These are phyloP conservation scores for Ogataea saltuana DNA, from an alignment of 805 yeast species.

Conservation along the genomic window DNA sequence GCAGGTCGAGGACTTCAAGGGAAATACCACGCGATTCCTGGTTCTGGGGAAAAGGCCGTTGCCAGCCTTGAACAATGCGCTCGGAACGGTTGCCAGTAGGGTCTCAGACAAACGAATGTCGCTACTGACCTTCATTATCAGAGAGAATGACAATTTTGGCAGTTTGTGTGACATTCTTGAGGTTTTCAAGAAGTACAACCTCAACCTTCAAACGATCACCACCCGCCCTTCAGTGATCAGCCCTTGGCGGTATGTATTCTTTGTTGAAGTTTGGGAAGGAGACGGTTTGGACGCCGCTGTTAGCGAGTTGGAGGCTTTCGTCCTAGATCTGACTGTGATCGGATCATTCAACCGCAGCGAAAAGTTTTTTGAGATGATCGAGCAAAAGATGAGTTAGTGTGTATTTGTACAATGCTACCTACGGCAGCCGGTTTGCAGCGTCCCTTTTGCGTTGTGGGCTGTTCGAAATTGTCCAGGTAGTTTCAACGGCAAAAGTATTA, in stretches of 20 bases:
- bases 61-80: conserved; percentile 13
- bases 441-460: too few species aligned
- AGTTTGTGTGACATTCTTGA: conserved; percentile 66
- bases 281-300: conserved; percentile 38
- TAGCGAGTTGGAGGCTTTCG: conserved; percentile 42
- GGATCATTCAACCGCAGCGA: conserved; percentile 44
- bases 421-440: too few species aligned
- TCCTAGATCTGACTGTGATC: conserved; percentile 54
- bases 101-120: conserved; percentile 40
- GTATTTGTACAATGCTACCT: too few species aligned
- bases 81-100: conserved; percentile 7
- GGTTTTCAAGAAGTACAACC: conserved; percentile 51
- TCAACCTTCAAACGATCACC: conserved; percentile 70
- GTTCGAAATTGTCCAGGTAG: too few species aligned
- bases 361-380: conserved; percentile 31
- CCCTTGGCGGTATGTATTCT: conserved; percentile 83
- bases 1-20: conserved; percentile 68
- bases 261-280: conserved; percentile 60
- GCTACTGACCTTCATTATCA: conserved; percentile 64
- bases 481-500: too few species aligned
- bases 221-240: conserved; percentile 71
- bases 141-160: conserved; percentile 66
- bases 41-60: conserved; percentile 49
- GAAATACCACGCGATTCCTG: conserved; percentile 85
- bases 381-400: conserved; percentile 1